These are phyloP conservation scores for Suhomyces xylopsoci DNA, from an alignment of 805 yeast species.

Conservation along the genomic window DNA sequence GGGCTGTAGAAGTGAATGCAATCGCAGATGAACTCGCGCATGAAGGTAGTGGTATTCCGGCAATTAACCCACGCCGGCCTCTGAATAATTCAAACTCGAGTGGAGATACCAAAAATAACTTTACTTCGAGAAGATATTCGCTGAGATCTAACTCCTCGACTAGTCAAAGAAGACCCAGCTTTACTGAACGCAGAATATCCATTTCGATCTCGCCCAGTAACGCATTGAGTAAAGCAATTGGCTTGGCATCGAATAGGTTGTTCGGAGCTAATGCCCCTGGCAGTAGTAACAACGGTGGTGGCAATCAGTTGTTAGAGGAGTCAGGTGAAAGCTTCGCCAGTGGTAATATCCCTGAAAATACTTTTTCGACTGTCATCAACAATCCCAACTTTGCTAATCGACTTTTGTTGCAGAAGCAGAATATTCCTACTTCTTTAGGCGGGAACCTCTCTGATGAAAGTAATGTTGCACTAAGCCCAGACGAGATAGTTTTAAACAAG, in stretches of 20 bases:
- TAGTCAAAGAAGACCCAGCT: conserved; percentile 57
- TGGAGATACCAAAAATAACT: conserved; percentile 15
- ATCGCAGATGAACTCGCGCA: conserved; percentile 87
- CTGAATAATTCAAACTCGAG: conserved; percentile 22
- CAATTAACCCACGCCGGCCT: conserved; percentile 31
- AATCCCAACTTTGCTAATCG: conserved; percentile 36
- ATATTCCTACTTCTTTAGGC: conserved; percentile 27
- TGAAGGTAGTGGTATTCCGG: conserved; percentile 53
- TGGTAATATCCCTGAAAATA: conserved; percentile 1
- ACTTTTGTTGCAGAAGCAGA: conserved; percentile 31
- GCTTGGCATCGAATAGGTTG: conserved; percentile 81
- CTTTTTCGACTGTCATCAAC: conserved; percentile 19
- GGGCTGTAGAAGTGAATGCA: conserved; percentile 93
- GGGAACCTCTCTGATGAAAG: neutral
- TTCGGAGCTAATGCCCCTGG: conserved; percentile 49
- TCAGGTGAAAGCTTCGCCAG: conserved; percentile 5
- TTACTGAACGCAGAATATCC: conserved; percentile 61
- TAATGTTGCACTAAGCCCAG: conserved; percentile 14
- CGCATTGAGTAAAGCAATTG: conserved; percentile 84
- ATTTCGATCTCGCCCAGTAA: conserved; percentile 77
- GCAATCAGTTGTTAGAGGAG: conserved; percentile 11
- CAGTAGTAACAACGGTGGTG: conserved; percentile 3
- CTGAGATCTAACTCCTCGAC: conserved; percentile 48
- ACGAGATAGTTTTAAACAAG: conserved; percentile 38
- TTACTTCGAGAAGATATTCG: conserved; percentile 29